Evolutionary conservation across 106 monocot genomes (phyloP).

Genomic region (Acanthochlamys bracteata): DNA sequence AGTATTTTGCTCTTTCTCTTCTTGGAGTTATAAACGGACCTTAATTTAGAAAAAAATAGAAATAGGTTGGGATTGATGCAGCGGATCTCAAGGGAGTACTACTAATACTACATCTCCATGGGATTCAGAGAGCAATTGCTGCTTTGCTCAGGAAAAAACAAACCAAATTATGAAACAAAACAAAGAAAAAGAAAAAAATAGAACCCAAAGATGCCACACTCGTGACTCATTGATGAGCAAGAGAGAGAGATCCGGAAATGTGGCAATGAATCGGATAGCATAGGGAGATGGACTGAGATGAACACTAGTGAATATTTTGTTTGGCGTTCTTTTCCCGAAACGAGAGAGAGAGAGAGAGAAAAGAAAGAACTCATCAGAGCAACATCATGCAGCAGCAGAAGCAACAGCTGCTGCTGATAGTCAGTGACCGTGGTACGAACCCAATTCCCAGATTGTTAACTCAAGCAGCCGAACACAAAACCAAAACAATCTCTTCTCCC

Average conservation of each 20-base stretch:
- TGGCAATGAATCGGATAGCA: too few species aligned
- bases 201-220: not conserved
- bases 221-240: conserved; percentile 1
- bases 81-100: conserved; percentile 26
- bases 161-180: too few species aligned
- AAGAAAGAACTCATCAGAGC: conserved; percentile 6
- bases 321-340: too few species aligned
- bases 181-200: not conserved
- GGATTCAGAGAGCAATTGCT: conserved; percentile 13
- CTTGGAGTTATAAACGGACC: not conserved
- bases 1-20: not conserved
- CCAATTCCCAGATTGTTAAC: conserved; percentile 4
- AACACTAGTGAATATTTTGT: too few species aligned
- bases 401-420: conserved; percentile 1
- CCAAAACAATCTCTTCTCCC: too few species aligned
- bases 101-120: conserved; percentile 1
- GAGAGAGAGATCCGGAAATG: conserved; percentile 9
- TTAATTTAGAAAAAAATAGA: conserved; percentile 5
- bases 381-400: not conserved
- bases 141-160: too few species aligned
- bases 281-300: too few species aligned
- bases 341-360: not conserved
- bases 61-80: conserved; percentile 61
- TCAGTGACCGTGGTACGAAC: conserved; percentile 38
- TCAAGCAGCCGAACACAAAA: not conserved